Conservation (phyloP, 1,284 basidiomycete species). For the Ceratobasidium sp. region DNA sequence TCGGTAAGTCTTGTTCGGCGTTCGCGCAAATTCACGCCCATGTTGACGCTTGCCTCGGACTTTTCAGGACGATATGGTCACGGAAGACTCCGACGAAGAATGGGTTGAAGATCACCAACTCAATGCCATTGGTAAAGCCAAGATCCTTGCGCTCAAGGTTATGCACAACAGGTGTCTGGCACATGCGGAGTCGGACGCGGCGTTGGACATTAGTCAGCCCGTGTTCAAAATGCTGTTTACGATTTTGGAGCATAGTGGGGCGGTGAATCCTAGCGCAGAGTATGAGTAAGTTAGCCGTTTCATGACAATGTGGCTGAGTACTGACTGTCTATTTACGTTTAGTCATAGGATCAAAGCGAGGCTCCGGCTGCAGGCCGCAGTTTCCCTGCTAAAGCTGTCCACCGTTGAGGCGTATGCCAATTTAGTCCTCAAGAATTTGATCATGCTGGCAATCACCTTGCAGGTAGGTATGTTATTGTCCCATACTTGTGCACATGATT, state of each 20-base stretch:
- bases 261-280: slow-evolving; percentile 58
- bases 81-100: slow-evolving; percentile 61
- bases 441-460: slow-evolving; percentile 72
- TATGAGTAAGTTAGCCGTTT: slow-evolving; percentile 66
- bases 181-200: slow-evolving; percentile 64
- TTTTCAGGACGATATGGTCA: slow-evolving; percentile 56
- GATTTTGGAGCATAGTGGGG: slow-evolving; percentile 70
- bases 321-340: slow-evolving; percentile 16
- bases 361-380: slow-evolving; percentile 81
- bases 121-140: slow-evolving; percentile 63
- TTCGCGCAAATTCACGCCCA: neutral
- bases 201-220: slow-evolving; percentile 71
- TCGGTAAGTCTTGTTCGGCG: neutral
- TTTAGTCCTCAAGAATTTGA: slow-evolving; percentile 67
- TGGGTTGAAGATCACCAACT: slow-evolving; percentile 77
- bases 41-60: slow-evolving; percentile 10
- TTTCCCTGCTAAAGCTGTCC: slow-evolving; percentile 82
- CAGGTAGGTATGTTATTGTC: slow-evolving; percentile 61
- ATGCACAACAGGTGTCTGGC: slow-evolving; percentile 79
- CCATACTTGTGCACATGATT: slow-evolving; percentile 2
- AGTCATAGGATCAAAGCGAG: slow-evolving; percentile 68
- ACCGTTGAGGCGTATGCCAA: slow-evolving; percentile 66
- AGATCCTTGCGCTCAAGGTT: slow-evolving; percentile 77
- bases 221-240: slow-evolving; percentile 76
- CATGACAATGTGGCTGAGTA: neutral